Evolutionary conservation across 768 basidiomycete genomes (phyloP).

Genomic region (Russula ochroleuca): DNA sequence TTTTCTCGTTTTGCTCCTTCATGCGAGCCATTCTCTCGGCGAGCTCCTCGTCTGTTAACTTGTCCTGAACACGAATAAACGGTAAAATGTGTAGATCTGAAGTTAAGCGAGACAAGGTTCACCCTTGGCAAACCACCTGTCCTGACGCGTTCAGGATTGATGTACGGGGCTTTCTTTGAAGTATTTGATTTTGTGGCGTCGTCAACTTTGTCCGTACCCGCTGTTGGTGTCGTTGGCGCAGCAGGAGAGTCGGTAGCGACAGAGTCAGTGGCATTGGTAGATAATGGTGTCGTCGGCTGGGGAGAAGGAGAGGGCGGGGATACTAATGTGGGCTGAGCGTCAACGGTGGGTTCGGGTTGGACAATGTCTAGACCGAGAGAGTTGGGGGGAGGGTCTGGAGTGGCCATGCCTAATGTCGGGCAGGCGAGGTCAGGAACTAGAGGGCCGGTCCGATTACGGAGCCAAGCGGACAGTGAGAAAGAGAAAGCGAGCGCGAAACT

Average conservation of each 20-base stretch:
- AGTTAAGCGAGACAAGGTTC: slow-evolving; percentile 24
- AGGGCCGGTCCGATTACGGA: slow-evolving; percentile 19
- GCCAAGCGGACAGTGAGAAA: slow-evolving; percentile 10
- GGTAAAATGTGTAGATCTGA: not conserved
- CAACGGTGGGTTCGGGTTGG: slow-evolving; percentile 33
- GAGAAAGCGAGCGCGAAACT: not conserved
- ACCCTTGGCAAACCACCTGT: slow-evolving; percentile 76
- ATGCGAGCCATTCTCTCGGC: slow-evolving; percentile 66
- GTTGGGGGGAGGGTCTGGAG: slow-evolving; percentile 43
- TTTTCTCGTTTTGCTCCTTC: slow-evolving; percentile 69
- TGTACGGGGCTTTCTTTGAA: slow-evolving; percentile 60
- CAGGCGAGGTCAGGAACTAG: slow-evolving; percentile 29
- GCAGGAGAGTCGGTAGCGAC: slow-evolving; percentile 1
- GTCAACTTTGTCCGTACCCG: slow-evolving; percentile 26
- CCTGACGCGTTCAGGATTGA: slow-evolving; percentile 79
- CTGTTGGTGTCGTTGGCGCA: slow-evolving; percentile 8
- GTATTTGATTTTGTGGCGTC: slow-evolving; percentile 31
- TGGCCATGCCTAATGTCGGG: slow-evolving; percentile 30
- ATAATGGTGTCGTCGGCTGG: slow-evolving; percentile 5
- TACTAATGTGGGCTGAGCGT: slow-evolving; percentile 35
- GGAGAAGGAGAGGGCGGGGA: slow-evolving; percentile 17
- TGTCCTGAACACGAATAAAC: slow-evolving; percentile 46
- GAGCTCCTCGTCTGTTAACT: slow-evolving; percentile 62
- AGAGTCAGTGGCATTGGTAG: not conserved
- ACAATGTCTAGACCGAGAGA: slow-evolving; percentile 71